phyloP scores from a whole-genome alignment of 2,329 filamentous ascomycete genomes.

The Trichophyton simii region DNA sequence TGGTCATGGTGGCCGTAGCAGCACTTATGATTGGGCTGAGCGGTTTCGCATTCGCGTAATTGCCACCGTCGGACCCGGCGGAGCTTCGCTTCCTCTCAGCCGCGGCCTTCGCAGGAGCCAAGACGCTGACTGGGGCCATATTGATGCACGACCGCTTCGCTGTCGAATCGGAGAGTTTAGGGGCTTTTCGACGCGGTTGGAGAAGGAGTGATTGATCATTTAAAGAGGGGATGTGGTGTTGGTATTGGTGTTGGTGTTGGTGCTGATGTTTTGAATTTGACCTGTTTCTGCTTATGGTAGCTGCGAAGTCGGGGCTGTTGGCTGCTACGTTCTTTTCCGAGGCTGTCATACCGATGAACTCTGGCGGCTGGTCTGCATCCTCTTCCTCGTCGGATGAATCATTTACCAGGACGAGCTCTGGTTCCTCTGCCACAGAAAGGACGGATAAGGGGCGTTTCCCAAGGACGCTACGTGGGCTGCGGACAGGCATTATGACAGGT shows the following conservation, averaged over 20 bases:
- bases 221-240: not conserved
- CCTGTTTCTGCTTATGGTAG: not conserved
- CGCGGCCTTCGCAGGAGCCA: not conserved
- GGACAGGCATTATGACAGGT: conserved; percentile 24
- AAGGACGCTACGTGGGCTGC: conserved; percentile 24
- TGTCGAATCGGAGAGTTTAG: conserved; percentile 6
- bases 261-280: conserved; percentile 6
- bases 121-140: not conserved
- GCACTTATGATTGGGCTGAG: not conserved
- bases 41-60: not conserved
- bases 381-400: conserved; percentile 19
- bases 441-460: conserved; percentile 35
- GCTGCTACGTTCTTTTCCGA: conserved; percentile 33
- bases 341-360: conserved; percentile 18
- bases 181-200: conserved; percentile 6
- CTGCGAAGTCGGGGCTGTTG: conserved; percentile 16
- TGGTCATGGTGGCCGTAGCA: not conserved
- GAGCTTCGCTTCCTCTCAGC: not conserved
- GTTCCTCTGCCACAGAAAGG: conserved; percentile 25
- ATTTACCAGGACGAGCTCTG: conserved; percentile 22
- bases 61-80: not conserved
- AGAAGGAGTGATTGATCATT: not conserved
- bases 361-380: conserved; percentile 4
- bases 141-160: not conserved
- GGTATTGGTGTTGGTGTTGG: not conserved